Percentiles rank a stretch among this genome's conserved stretches.
Evolutionary conservation across 805 yeast species (phyloP).

Genomic region (Teunomyces lycoperdinae): DNA sequence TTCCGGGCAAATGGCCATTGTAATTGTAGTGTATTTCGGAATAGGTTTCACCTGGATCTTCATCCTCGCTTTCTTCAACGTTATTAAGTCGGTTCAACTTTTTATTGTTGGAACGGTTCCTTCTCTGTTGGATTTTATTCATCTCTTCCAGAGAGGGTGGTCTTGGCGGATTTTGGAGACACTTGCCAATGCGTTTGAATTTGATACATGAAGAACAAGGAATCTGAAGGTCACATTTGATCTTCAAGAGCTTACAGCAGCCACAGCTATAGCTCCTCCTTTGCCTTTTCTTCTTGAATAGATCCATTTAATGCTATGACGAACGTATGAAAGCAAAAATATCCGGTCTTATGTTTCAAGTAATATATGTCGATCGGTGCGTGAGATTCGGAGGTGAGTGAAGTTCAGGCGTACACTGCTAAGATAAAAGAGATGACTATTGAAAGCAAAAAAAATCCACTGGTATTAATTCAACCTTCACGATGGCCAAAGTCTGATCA

Average conservation of each 20-base stretch:
- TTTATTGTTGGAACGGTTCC: conserved; percentile 16
- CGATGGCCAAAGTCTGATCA: neutral
- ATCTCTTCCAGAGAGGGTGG: conserved; percentile 43
- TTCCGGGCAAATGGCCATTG: neutral
- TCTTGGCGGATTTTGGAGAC: conserved; percentile 40
- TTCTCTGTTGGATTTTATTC: conserved; percentile 28
- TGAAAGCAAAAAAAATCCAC: neutral
- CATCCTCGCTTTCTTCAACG: conserved; percentile 1
- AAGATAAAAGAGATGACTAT: neutral
- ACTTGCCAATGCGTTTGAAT: conserved; percentile 36
- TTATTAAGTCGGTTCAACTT: neutral
- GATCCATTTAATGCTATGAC: conserved; percentile 1
- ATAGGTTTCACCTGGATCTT: neutral
- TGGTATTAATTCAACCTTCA: neutral
- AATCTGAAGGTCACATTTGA: conserved; percentile 48
- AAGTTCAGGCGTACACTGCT: neutral
- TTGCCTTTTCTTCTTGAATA: conserved; percentile 28
- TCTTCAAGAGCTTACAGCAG: conserved; percentile 52
- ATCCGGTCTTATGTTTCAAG: neutral
- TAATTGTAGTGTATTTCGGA: neutral
- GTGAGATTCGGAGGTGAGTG: neutral
- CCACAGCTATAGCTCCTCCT: conserved; percentile 57
- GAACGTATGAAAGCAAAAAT: neutral
- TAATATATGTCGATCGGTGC: neutral
- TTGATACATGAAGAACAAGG: conserved; percentile 48